phyloP scores from a whole-genome alignment of 768 basidiomycete genomes.

The Kwoniella sp. region DNA sequence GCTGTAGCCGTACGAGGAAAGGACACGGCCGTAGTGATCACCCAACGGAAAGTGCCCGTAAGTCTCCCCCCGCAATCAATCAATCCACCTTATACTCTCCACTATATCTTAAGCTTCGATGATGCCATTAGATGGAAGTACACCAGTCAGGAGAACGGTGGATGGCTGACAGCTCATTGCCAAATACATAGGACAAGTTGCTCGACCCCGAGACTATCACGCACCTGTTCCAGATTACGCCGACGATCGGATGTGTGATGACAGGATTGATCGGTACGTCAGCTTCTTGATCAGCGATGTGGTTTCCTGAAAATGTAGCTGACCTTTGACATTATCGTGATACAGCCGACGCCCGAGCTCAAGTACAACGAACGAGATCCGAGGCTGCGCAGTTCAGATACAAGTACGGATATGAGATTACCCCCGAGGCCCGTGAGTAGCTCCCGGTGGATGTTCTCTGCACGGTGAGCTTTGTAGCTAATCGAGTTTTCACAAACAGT shows the following conservation, averaged over 20 bases:
- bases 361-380: slow-evolving; percentile 77
- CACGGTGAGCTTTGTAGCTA: not conserved
- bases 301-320: not conserved
- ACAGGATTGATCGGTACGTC: slow-evolving; percentile 87
- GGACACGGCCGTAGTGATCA: slow-evolving; percentile 92
- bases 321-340: not conserved
- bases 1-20: slow-evolving; percentile 89
- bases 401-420: slow-evolving; percentile 98
- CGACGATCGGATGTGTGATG: slow-evolving; percentile 95
- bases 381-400: slow-evolving; percentile 93
- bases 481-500: slow-evolving; percentile 55
- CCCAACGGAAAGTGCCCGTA: slow-evolving; percentile 97
- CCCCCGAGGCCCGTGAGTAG: slow-evolving; percentile 73
- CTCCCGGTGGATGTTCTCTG: not conserved
- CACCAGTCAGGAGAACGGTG: too few species aligned
- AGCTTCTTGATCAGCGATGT: not conserved
- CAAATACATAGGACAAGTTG: slow-evolving; percentile 98
- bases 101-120: too few species aligned
- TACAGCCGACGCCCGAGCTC: slow-evolving; percentile 86
- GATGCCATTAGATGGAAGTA: too few species aligned
- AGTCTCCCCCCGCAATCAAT: slow-evolving; percentile 52
- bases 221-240: slow-evolving; percentile 93
- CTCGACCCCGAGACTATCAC: slow-evolving; percentile 91
- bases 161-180: too few species aligned
- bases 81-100: not conserved